Evolutionary conservation across 441 rosid genomes (phyloP).

Genomic region (Erodium texanum): DNA sequence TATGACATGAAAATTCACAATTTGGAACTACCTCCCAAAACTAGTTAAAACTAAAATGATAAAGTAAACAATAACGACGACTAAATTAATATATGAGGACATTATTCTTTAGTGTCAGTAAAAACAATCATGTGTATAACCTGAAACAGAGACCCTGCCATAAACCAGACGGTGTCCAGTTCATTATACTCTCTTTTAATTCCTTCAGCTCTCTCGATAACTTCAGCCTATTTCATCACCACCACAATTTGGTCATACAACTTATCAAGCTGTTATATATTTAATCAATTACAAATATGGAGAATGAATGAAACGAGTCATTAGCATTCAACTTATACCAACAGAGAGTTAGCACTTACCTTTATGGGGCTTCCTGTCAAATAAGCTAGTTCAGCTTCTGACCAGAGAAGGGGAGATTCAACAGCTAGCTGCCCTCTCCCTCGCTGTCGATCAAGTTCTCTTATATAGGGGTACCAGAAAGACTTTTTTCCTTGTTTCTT

Average conservation of each 20-base stretch:
- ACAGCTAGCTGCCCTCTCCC: slow-evolving; percentile 90
- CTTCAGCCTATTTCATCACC: slow-evolving; percentile 52
- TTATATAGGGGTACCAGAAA: slow-evolving; percentile 86
- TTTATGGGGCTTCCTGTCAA: slow-evolving; percentile 84
- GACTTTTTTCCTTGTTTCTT: slow-evolving; percentile 92
- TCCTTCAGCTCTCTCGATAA: slow-evolving; percentile 77
- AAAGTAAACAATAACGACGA: background rate
- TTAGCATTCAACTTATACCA: slow-evolving; percentile 5
- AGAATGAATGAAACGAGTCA: background rate
- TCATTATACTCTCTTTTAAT: slow-evolving; percentile 75
- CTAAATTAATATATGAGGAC: background rate
- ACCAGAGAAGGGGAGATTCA: slow-evolving; percentile 91
- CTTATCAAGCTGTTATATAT: slow-evolving; percentile 11
- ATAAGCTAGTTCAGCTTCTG: slow-evolving; percentile 74
- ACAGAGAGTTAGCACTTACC: slow-evolving; percentile 31
- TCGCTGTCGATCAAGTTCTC: slow-evolving; percentile 96
- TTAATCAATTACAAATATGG: background rate
- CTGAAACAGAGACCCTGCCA: slow-evolving; percentile 98
- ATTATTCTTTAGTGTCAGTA: background rate
- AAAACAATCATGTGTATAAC: slow-evolving; percentile 26
- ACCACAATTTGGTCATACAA: slow-evolving; percentile 23
- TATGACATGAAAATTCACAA: slow-evolving; percentile 5
- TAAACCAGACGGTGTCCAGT: slow-evolving; percentile 96
- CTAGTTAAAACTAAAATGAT: background rate
- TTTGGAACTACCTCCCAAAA: background rate